A percentile compares a stretch with the other conserved stretches of the same genome.
These are phyloP conservation scores for Arabis alpina DNA, from an alignment of 345 rosid species.

Conservation along the genomic window DNA sequence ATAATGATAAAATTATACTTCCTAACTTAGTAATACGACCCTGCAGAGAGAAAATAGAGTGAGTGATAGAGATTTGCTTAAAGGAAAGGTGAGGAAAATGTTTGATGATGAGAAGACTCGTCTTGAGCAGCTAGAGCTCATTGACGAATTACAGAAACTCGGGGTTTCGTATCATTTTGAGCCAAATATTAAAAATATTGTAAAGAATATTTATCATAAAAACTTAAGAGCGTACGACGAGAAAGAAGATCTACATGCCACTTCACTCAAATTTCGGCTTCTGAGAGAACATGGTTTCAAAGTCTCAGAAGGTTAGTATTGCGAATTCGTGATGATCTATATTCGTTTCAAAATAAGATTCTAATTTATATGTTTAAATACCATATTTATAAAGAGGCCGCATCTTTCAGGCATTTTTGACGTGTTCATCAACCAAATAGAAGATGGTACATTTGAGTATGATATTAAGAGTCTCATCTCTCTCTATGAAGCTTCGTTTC, in stretches of 20 bases:
- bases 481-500: slow-evolving; percentile 49
- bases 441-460: slow-evolving; percentile 21
- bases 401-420: slow-evolving; percentile 39
- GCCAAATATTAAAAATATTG: slow-evolving; percentile 24
- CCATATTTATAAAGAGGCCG: neutral
- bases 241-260: slow-evolving; percentile 8
- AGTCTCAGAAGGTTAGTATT: slow-evolving; percentile 34
- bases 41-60: neutral
- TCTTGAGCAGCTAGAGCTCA: slow-evolving; percentile 20
- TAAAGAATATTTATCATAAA: slow-evolving; percentile 13
- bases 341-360: neutral
- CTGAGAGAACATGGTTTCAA: slow-evolving; percentile 41
- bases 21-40: neutral
- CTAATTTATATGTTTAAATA: neutral
- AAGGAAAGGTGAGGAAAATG: slow-evolving; percentile 22
- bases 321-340: no score
- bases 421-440: slow-evolving; percentile 37
- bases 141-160: slow-evolving; percentile 22
- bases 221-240: neutral
- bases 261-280: slow-evolving; percentile 40
- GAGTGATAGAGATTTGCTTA: neutral
- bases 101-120: neutral
- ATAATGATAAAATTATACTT: no score
- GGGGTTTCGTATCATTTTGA: slow-evolving; percentile 56
- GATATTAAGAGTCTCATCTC: slow-evolving; percentile 36